Conservation (phyloP, 257 asterid species). For the Ligustrum vulgare region DNA sequence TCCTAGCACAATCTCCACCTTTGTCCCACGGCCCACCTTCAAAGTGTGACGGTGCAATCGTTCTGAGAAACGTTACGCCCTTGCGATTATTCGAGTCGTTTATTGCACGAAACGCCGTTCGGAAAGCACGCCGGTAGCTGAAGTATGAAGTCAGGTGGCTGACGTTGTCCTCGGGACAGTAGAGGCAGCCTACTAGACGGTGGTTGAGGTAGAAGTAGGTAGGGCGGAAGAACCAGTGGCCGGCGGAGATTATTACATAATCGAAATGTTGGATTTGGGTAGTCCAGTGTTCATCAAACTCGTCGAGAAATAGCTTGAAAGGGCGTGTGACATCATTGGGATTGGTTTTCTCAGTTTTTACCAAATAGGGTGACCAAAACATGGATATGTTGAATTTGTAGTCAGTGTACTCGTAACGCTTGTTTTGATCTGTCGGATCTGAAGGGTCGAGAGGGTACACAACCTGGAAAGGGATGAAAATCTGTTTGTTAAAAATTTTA, state of each 20-base stretch:
- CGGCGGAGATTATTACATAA: constrained; percentile 54
- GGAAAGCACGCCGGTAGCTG: constrained; percentile 46
- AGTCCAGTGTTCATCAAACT: constrained; percentile 45
- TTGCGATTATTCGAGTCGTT: constrained; percentile 17
- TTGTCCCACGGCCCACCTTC: constrained; percentile 57
- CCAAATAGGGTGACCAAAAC: constrained; percentile 52
- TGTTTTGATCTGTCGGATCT: constrained; percentile 34
- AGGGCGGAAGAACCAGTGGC: constrained; percentile 65
- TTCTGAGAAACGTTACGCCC: constrained; percentile 41
- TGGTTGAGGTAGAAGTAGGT: constrained; percentile 48
- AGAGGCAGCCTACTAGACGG: constrained; percentile 50
- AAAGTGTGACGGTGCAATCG: constrained; percentile 48
- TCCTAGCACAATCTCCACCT: constrained; percentile 58
- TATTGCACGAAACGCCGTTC: constrained; percentile 39
- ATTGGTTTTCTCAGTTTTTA: constrained; percentile 36
- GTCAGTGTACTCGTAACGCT: constrained; percentile 35
- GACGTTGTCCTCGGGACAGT: constrained; percentile 49
- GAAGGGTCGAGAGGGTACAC: constrained; percentile 39
- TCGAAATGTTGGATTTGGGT: constrained; percentile 33
- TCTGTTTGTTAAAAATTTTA: no score
- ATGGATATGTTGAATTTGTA: constrained; percentile 58
- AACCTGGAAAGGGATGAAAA: constrained; percentile 28
- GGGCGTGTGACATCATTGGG: constrained; percentile 40
- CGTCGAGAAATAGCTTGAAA: constrained; percentile 53
- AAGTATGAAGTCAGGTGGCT: constrained; percentile 34